Base-by-base conservation (phyloP, 768 basidiomycete species). In the Pleurotus platypus region DNA sequence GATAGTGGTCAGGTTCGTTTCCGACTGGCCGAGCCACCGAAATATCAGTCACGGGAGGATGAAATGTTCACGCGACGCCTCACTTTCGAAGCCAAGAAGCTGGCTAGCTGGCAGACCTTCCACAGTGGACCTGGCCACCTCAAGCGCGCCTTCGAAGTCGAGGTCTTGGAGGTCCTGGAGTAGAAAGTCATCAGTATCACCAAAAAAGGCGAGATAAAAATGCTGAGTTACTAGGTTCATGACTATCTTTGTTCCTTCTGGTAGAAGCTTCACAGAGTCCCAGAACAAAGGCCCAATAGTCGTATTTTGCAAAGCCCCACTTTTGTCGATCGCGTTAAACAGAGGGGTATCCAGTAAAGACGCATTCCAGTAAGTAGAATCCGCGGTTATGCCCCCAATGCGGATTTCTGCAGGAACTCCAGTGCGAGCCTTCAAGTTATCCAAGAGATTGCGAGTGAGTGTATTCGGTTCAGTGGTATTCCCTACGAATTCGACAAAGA, bases 1-100 rank as follows among this genome's bases (percentile, higher is more conserved):
- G 69, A 58, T 81, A 82, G 38, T 81, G 79, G 62, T 82, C 80
- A 2, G 80, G 80, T 65, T 83, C 81, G 49, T 82, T 82, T 18
- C 81, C 81, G 58, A 82, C 79, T 80, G 26, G 12, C 8, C 24
- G 15, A 49, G 49, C 18, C 27, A n/a, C 9, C 22, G n/a, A 53
- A 15, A 51, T n/a, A 53, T 27, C 30, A 30, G 46, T 22, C 13
- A 35, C 26, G 27, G 9, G 11, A 22, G 18, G 16, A 15, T 6
- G 13, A 48, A 11, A 47, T 15, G 24, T 3, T 45, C 20, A 45
- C 20, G 2, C n/a, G 7, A 6, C 2, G 42, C 13, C 67, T 43
- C 50, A 78, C 80, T 80, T 69, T 83, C 80, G 39, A 81, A 72
- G 1, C 71, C 70, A 20, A 70, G 66, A 4, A 82, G 63, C 49